phyloP scores from a whole-genome alignment of 179 eudicot genomes.

The Gypsophila paniculata region DNA sequence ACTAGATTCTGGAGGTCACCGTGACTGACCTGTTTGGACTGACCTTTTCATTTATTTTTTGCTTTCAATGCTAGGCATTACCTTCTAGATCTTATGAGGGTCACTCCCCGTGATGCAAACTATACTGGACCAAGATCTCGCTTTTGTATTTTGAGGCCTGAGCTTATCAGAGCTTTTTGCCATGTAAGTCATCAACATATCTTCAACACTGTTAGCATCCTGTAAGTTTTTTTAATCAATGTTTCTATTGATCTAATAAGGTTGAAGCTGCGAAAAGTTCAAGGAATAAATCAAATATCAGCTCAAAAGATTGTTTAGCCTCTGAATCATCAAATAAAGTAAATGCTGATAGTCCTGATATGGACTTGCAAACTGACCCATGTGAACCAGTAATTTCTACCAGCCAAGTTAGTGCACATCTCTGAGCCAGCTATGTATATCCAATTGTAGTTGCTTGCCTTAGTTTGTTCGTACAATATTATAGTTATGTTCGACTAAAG shows the following conservation, averaged over 20 bases:
- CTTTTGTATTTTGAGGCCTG: conserved; percentile 93
- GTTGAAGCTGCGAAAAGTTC: conserved; percentile 55
- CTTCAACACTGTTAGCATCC: background rate
- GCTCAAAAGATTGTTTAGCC: conserved; percentile 33
- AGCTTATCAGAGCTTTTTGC: conserved; percentile 72
- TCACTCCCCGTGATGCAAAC: conserved; percentile 99
- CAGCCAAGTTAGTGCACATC: conserved; percentile 37
- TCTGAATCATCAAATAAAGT: conserved; percentile 37
- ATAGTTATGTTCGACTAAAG: background rate
- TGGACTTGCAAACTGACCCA: conserved; percentile 23
- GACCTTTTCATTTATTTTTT: background rate
- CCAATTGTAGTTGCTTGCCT: background rate
- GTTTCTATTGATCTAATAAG: conserved; percentile 23
- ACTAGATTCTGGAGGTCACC: background rate
- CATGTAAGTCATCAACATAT: conserved; percentile 43
- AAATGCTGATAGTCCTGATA: conserved; percentile 40
- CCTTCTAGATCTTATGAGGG: conserved; percentile 98
- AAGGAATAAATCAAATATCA: conserved; percentile 25
- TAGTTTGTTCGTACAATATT: background rate
- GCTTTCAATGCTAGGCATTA: conserved; percentile 60
- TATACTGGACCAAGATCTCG: conserved; percentile 79
- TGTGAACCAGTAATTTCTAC: conserved; percentile 26
- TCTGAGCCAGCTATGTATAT: background rate
- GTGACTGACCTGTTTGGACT: background rate
- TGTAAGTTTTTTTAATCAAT: conserved; percentile 1